Conservation (phyloP, 495 filamentous ascomycete genomes). For the Bacidia rubella region DNA sequence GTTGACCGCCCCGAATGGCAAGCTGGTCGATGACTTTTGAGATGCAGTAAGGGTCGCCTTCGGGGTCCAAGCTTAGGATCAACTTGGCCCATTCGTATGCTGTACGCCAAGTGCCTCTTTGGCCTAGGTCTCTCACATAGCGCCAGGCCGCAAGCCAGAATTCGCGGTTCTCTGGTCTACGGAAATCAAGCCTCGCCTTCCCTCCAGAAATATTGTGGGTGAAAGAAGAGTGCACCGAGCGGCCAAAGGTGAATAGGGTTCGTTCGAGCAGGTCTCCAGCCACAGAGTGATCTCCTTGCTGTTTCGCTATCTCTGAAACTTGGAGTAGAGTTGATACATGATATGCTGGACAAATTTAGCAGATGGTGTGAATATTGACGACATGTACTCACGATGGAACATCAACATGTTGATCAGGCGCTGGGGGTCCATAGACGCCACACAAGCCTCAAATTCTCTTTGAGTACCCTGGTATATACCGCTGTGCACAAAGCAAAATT, state of each 20-base stretch:
- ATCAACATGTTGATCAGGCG: conserved; percentile 49
- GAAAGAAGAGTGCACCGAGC: conserved; percentile 71
- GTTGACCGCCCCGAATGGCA: conserved; percentile 65
- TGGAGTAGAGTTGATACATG: conserved; percentile 88
- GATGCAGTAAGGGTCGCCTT: conserved; percentile 69
- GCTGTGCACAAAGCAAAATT: conserved; percentile 69
- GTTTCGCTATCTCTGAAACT: conserved; percentile 80
- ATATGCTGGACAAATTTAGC: conserved; percentile 37
- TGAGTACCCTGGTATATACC: conserved; percentile 65
- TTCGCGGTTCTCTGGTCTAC: conserved; percentile 73
- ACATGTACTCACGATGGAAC: conserved; percentile 38
- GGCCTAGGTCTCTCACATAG: conserved; percentile 67
- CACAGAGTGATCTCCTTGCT: conserved; percentile 72
- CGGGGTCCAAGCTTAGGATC: conserved; percentile 58
- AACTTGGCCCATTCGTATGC: conserved; percentile 88
- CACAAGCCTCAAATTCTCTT: conserved; percentile 58
- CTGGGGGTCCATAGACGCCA: conserved; percentile 71
- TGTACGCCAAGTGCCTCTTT: conserved; percentile 88
- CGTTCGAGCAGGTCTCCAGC: conserved; percentile 82
- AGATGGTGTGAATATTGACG: neutral
- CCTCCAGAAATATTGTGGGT: conserved; percentile 60
- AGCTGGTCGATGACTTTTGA: conserved; percentile 67
- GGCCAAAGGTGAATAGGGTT: conserved; percentile 84
- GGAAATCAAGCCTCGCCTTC: conserved; percentile 65
- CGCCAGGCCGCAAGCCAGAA: conserved; percentile 83